Percentiles rank a stretch among this genome's conserved stretches.
Conservation (phyloP, 2,329 filamentous ascomycete genomes). For the Beauveria bassiana region DNA sequence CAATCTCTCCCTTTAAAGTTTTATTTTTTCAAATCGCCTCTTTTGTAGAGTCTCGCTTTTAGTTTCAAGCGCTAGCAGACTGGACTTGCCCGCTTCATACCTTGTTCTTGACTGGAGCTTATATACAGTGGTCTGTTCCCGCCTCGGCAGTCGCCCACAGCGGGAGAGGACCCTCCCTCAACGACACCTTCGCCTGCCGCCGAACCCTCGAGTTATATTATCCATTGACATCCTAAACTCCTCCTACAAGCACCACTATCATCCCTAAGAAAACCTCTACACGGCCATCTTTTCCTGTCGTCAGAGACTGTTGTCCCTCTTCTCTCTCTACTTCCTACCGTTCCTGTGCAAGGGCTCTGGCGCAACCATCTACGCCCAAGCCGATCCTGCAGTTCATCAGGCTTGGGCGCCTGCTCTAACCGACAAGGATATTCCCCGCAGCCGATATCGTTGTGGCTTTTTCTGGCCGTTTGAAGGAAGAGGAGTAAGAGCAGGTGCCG, state of each 20-base stretch:
- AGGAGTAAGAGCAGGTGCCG: not conserved
- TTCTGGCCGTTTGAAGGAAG: not conserved
- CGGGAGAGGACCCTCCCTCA: not conserved
- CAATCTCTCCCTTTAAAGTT: not conserved
- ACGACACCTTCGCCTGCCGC: not conserved
- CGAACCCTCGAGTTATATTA: not conserved
- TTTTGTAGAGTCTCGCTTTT: not conserved
- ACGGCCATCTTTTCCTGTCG: not conserved
- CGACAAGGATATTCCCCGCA: slow-evolving; percentile 6
- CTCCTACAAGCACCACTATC: not conserved
- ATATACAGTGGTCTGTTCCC: not conserved
- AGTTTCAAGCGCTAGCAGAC: not conserved
- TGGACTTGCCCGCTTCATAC: not conserved
- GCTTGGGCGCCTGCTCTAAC: not conserved
- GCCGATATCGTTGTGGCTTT: slow-evolving; percentile 1
- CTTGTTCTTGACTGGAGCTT: not conserved
- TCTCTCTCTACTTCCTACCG: too few species aligned
- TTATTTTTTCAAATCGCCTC: not conserved
- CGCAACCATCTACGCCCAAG: too few species aligned
- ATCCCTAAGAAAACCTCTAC: not conserved
- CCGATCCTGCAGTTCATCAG: not conserved
- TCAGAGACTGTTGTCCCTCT: not conserved
- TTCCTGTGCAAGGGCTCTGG: not conserved
- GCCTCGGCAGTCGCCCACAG: not conserved
- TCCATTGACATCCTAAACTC: not conserved